These are phyloP conservation scores for Ogataea saltuana DNA, from an alignment of 805 yeast genomes.

Conservation along the genomic window DNA sequence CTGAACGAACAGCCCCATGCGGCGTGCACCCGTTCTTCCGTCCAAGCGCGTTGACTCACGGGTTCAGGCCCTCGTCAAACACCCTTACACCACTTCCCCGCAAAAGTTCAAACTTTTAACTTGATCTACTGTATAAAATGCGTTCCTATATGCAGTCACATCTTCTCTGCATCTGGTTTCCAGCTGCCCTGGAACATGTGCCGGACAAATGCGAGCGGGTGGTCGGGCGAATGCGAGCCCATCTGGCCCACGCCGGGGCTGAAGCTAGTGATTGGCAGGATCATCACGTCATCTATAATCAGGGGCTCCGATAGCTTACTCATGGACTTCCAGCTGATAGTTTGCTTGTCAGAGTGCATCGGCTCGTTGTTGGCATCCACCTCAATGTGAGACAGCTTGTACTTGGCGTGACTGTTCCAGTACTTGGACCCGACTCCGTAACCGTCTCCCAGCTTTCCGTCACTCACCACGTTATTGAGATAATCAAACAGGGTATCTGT, in stretches of 20 bases:
- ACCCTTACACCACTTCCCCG: too few species aligned
- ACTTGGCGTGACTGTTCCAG: conserved; percentile 28
- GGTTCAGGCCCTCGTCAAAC: too few species aligned
- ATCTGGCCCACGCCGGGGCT: conserved; percentile 70
- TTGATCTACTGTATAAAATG: too few species aligned
- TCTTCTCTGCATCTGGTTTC: conserved; percentile 42
- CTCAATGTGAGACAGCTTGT: conserved; percentile 24
- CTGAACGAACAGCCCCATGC: too few species aligned
- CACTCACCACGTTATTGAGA: conserved; percentile 57
- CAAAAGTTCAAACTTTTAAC: neutral
- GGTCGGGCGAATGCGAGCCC: conserved; percentile 50
- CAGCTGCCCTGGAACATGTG: conserved; percentile 69
- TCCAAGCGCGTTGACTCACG: too few species aligned
- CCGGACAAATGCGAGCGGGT: conserved; percentile 56
- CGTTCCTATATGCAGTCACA: too few species aligned
- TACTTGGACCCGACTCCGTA: conserved; percentile 35
- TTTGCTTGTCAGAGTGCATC: conserved; percentile 23
- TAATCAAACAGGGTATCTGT: conserved; percentile 84
- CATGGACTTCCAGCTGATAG: conserved; percentile 62
- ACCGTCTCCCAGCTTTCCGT: conserved; percentile 36
- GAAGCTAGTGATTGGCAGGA: conserved; percentile 70
- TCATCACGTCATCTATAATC: conserved; percentile 64
- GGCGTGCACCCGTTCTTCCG: too few species aligned
- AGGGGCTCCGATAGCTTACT: conserved; percentile 58
- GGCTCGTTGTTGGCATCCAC: conserved; percentile 28